Conservation (phyloP, 805 yeast species). For the Grigorovia yakushimaensis region DNA sequence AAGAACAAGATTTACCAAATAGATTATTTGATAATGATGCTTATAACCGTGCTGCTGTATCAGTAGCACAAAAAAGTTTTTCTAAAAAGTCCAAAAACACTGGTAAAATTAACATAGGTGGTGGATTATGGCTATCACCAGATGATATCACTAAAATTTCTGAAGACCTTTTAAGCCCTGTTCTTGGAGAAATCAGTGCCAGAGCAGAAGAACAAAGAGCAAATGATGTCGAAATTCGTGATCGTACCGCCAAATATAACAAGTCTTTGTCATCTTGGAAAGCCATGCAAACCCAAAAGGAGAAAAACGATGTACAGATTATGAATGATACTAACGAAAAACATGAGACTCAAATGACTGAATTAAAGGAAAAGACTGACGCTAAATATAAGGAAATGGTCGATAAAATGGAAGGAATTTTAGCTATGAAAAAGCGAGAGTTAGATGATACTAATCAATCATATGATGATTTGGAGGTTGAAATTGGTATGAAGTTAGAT, state of each 20-base stretch:
- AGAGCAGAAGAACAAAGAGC: slow-evolving; percentile 67
- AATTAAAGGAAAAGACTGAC: slow-evolving; percentile 38
- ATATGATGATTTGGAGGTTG: slow-evolving; percentile 20
- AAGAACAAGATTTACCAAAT: slow-evolving; percentile 28
- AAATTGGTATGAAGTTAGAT: slow-evolving; percentile 22
- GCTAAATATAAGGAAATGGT: slow-evolving; percentile 31
- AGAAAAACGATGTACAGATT: slow-evolving; percentile 32
- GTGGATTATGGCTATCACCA: slow-evolving; percentile 71
- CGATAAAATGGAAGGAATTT: slow-evolving; percentile 29
- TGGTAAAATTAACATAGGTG: slow-evolving; percentile 72
- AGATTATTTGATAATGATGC: slow-evolving; percentile 35
- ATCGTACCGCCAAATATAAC: slow-evolving; percentile 30
- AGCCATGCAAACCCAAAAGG: slow-evolving; percentile 31
- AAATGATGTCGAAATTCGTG: slow-evolving; percentile 39
- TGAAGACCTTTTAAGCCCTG: slow-evolving; percentile 69
- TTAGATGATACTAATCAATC: slow-evolving; percentile 35
- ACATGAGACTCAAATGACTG: slow-evolving; percentile 20
- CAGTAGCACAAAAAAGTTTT: slow-evolving; percentile 61
- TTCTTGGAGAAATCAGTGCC: slow-evolving; percentile 58
- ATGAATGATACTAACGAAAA: slow-evolving; percentile 35
- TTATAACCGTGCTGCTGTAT: slow-evolving; percentile 63
- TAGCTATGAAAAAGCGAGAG: slow-evolving; percentile 31
- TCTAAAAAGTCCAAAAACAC: slow-evolving; percentile 39
- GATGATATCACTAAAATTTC: slow-evolving; percentile 78
- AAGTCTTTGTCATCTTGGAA: slow-evolving; percentile 34